These are phyloP conservation scores for Cynara cardunculus DNA, from an alignment of 129 eudicot genomes.

Conservation along the genomic window DNA sequence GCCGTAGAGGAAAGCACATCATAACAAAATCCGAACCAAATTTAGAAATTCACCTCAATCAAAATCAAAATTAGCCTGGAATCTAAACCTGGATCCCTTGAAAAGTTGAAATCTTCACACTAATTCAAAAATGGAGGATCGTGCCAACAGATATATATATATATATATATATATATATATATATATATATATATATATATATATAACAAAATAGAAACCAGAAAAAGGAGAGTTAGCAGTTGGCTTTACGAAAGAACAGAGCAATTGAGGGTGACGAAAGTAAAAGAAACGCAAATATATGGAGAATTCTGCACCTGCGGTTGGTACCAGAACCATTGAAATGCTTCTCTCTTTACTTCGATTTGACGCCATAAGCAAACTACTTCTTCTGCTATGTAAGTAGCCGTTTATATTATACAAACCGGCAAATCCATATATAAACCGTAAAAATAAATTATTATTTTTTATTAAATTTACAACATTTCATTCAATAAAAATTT, in stretches of 20 bases:
- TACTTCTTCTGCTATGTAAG: not conserved
- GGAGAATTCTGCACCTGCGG: not conserved
- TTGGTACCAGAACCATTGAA: not conserved
- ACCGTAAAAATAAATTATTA: not conserved
- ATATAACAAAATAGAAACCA: not conserved
- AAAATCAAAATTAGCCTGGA: not conserved
- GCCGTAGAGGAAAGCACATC: not conserved
- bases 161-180: no score
- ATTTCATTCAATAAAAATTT: no score
- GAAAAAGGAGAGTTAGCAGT: not conserved
- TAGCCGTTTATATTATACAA: not conserved
- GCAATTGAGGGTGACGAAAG: not conserved
- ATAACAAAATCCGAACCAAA: not conserved
- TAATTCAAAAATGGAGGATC: not conserved
- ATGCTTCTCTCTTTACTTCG: not conserved
- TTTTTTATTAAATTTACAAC: no score
- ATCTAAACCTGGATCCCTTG: not conserved
- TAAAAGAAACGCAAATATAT: not conserved
- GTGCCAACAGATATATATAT: not conserved
- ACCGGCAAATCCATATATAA: not conserved
- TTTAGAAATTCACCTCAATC: not conserved
- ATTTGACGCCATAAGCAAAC: constrained; percentile 3
- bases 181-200: no score
- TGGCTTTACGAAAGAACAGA: not conserved
- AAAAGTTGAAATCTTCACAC: not conserved